Conservation (phyloP, 306 rosid species). For the Calophaca sinica region DNA sequence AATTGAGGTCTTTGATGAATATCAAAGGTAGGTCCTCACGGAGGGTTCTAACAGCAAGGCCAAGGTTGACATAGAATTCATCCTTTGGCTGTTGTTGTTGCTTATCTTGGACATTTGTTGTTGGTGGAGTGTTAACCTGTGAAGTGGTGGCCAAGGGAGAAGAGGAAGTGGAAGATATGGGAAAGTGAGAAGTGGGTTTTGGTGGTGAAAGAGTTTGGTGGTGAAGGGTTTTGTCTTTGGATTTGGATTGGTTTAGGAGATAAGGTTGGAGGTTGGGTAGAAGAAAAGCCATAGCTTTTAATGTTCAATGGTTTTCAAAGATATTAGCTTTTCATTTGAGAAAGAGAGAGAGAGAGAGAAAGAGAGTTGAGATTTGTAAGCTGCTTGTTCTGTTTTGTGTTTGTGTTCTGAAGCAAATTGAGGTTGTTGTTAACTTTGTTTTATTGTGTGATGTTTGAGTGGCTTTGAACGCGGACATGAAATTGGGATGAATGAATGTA, state of each 20-base stretch:
- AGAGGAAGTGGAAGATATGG: constrained; percentile 49
- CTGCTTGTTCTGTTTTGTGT: constrained; percentile 1
- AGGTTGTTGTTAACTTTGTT: constrained; percentile 47
- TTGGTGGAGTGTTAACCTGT: constrained; percentile 57
- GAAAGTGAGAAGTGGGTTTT: constrained; percentile 52
- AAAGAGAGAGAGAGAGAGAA: constrained; percentile 16
- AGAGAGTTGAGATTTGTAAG: constrained; percentile 38
- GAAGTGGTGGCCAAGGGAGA: constrained; percentile 48
- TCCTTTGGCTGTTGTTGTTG: constrained; percentile 61
- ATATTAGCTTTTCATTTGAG: constrained; percentile 45
- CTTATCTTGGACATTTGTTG: constrained; percentile 53
- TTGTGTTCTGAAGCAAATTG: constrained; percentile 45
- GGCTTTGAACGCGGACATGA: constrained; percentile 66
- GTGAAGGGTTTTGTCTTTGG: constrained; percentile 61
- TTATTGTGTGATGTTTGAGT: constrained; percentile 45
- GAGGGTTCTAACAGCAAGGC: constrained; percentile 85
- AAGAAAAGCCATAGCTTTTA: constrained; percentile 77
- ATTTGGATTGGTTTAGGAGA: constrained; percentile 60
- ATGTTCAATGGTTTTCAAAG: constrained; percentile 33
- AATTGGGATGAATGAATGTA: constrained; percentile 34
- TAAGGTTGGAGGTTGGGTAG: constrained; percentile 73
- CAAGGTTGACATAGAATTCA: constrained; percentile 88
- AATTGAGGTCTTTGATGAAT: constrained; percentile 86
- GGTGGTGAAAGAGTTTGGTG: constrained; percentile 58
- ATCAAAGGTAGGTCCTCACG: constrained; percentile 85